Percentiles rank a stretch among this genome's conserved stretches.
Evolutionary conservation across 768 basidiomycete species (phyloP).

Genomic region (Pisolithus orientalis): DNA sequence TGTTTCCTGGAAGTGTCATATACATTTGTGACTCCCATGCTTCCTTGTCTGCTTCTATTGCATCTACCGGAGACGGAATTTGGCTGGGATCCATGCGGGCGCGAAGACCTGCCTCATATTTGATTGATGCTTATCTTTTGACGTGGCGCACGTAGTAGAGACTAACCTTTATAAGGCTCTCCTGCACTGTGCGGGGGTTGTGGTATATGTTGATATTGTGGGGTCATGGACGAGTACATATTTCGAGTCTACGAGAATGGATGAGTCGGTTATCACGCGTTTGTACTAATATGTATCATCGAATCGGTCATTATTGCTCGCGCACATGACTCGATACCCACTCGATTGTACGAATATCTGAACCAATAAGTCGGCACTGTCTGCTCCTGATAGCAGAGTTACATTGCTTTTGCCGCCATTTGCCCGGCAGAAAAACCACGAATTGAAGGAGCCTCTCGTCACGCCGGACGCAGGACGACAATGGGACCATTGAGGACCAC

Average conservation of each 20-base stretch:
- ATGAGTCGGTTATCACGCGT: too few relatives aligned
- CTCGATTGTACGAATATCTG: too few relatives aligned
- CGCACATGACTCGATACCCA: too few relatives aligned
- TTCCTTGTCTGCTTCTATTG: constrained; percentile 72
- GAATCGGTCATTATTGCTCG: neutral
- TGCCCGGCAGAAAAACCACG: too few relatives aligned
- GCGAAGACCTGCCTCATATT: constrained; percentile 50
- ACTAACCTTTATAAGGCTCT: constrained; percentile 37
- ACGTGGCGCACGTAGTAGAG: neutral
- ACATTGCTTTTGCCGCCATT: neutral
- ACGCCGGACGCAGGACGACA: too few relatives aligned
- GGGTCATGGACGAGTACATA: constrained; percentile 11
- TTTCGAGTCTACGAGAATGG: too few relatives aligned
- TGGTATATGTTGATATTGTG: constrained; percentile 33
- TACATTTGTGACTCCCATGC: constrained; percentile 71
- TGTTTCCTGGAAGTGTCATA: constrained; percentile 53
- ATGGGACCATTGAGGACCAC: neutral
- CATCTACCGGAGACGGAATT: constrained; percentile 85
- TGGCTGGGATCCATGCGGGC: constrained; percentile 82
- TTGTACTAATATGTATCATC: too few relatives aligned
- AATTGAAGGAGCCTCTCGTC: too few relatives aligned
- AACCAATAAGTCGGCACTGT: too few relatives aligned
- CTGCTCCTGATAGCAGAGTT: neutral
- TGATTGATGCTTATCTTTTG: constrained; percentile 1
- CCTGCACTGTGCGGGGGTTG: constrained; percentile 60